Conservation (phyloP, 805 yeast genomes). For the Wickerhamomyces silvicola region DNA sequence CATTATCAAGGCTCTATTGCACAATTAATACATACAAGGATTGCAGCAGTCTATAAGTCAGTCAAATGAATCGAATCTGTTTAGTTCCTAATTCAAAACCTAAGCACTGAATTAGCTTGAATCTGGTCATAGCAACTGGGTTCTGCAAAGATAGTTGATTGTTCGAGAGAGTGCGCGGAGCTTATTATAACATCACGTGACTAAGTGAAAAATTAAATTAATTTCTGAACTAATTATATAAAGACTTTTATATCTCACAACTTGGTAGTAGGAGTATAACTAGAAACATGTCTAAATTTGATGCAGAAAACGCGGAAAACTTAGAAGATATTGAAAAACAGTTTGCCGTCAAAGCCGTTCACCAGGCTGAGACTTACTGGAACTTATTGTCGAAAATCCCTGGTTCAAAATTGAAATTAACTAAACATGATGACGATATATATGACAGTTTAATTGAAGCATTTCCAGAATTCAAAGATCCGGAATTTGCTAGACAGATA, state of each 20-base stretch:
- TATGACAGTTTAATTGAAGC: conserved; percentile 50
- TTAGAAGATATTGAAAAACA: conserved; percentile 94
- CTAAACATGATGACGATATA: conserved; percentile 67
- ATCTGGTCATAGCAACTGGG: too few species aligned
- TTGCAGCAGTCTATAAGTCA: background rate
- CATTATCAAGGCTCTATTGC: too few species aligned
- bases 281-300: conserved; percentile 32
- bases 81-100: background rate
- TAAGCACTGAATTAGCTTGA: background rate
- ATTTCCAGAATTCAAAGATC: conserved; percentile 84
- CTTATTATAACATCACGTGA: too few species aligned
- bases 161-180: too few species aligned
- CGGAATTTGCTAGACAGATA: conserved; percentile 49
- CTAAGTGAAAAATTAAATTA: too few species aligned
- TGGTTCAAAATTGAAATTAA: conserved; percentile 73
- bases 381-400: conserved; percentile 60
- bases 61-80: background rate
- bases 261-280: background rate
- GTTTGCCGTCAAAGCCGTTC: conserved; percentile 96
- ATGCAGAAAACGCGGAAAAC: conserved; percentile 90
- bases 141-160: too few species aligned
- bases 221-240: background rate
- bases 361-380: conserved; percentile 95
- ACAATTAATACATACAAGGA: background rate
- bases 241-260: background rate